Evolutionary conservation across 257 asterid genomes (phyloP).

Genomic region (Petrea volubilis): DNA sequence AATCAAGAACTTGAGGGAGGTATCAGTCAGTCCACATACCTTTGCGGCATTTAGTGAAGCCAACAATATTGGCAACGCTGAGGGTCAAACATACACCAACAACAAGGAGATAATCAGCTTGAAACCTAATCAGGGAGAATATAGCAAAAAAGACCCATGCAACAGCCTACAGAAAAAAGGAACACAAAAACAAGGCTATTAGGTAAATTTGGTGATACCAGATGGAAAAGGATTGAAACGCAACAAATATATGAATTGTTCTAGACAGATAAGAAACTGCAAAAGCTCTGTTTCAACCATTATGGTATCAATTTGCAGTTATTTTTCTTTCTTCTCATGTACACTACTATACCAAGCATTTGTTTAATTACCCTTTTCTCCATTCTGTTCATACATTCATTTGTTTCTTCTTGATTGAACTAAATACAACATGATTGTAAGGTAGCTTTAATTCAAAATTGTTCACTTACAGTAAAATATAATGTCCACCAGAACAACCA

Average conservation of each 20-base stretch:
- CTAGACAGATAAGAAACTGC: not conserved
- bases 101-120: constrained; percentile 87
- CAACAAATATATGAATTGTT: not conserved
- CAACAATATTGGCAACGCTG: constrained; percentile 86
- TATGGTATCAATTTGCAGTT: not conserved
- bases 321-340: not conserved
- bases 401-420: not conserved
- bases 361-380: not conserved
- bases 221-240: constrained; percentile 8
- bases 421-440: constrained; percentile 6
- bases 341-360: not conserved
- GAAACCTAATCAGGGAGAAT: constrained; percentile 65
- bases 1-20: constrained; percentile 16
- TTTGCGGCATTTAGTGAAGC: constrained; percentile 93
- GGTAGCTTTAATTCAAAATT: constrained; percentile 4
- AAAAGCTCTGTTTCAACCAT: not conserved
- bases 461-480: constrained; percentile 71
- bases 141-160: constrained; percentile 61
- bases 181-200: not conserved
- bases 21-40: constrained; percentile 45
- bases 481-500: constrained; percentile 99
- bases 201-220: not conserved
- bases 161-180: constrained; percentile 45
- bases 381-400: not conserved
- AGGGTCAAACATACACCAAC: constrained; percentile 98